These are phyloP conservation scores for Glaciozyma antarctica DNA, from an alignment of 768 basidiomycete species.

Conservation along the genomic window DNA sequence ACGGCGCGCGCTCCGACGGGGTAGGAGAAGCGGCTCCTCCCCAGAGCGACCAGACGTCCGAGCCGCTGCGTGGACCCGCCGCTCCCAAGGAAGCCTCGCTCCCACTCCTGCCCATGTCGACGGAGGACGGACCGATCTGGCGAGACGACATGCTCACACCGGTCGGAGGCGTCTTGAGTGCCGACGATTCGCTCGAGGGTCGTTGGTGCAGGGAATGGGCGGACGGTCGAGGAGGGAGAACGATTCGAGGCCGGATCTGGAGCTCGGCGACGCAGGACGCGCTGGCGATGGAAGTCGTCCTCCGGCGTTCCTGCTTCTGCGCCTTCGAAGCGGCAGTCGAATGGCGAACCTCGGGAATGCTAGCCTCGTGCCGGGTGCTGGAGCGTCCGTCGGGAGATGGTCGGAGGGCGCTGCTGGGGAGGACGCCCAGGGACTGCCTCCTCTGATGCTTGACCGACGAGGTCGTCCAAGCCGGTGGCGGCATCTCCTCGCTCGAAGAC, in stretches of 20 bases:
- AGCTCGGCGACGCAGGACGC: neutral
- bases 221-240: neutral
- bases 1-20: too few species aligned
- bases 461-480: neutral
- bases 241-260: slow-evolving; percentile 11
- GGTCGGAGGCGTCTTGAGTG: neutral
- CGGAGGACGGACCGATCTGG: slow-evolving; percentile 2
- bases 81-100: neutral
- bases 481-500: neutral
- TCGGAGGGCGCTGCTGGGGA: neutral
- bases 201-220: neutral
- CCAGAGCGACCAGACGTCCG: too few species aligned
- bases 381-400: neutral
- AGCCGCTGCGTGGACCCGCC: too few species aligned
- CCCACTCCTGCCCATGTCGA: slow-evolving; percentile 11
- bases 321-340: neutral
- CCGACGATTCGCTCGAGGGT: neutral
- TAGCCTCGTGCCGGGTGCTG: neutral
- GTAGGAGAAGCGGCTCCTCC: too few species aligned
- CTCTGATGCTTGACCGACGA: neutral
- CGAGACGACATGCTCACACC: neutral
- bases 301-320: neutral
- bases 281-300: neutral
- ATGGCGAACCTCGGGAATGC: neutral
- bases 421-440: neutral